Conservation (phyloP, 495 filamentous ascomycete genomes). For the Penicillium tannophilum region DNA sequence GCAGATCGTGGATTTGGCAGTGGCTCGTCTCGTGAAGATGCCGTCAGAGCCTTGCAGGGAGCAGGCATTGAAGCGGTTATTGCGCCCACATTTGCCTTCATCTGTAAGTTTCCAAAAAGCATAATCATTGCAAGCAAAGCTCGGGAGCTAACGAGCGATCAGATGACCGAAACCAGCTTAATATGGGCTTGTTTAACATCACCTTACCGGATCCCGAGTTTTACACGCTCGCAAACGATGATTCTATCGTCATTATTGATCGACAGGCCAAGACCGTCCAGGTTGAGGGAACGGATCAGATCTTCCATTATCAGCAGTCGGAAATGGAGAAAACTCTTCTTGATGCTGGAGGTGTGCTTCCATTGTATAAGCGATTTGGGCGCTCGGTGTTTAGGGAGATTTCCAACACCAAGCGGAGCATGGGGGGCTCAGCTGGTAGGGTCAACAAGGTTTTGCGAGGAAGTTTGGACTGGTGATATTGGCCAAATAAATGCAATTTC, state of each 20-base stretch:
- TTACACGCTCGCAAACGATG: background rate
- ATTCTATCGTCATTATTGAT: background rate
- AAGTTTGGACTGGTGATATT: background rate
- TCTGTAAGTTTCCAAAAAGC: background rate
- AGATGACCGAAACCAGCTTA: background rate
- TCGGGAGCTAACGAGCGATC: background rate
- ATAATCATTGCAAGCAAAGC: background rate
- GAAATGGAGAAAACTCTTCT: background rate
- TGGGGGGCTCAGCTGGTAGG: background rate
- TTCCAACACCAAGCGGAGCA: background rate
- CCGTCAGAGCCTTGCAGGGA: constrained; percentile 38
- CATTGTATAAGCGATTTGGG: background rate
- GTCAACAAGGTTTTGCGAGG: background rate
- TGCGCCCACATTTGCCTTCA: background rate
- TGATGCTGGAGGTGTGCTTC: background rate
- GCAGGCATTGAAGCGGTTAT: background rate
- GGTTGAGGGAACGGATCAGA: background rate
- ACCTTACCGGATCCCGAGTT: background rate
- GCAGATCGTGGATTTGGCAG: constrained; percentile 46
- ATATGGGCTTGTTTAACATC: background rate
- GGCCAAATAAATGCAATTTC: too few species aligned
- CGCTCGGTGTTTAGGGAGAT: background rate
- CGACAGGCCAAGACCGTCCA: background rate
- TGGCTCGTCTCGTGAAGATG: constrained; percentile 46
- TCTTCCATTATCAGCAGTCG: background rate